These are phyloP conservation scores for Carnegiea gigantea DNA, from an alignment of 179 eudicot genomes.

Conservation along the genomic window DNA sequence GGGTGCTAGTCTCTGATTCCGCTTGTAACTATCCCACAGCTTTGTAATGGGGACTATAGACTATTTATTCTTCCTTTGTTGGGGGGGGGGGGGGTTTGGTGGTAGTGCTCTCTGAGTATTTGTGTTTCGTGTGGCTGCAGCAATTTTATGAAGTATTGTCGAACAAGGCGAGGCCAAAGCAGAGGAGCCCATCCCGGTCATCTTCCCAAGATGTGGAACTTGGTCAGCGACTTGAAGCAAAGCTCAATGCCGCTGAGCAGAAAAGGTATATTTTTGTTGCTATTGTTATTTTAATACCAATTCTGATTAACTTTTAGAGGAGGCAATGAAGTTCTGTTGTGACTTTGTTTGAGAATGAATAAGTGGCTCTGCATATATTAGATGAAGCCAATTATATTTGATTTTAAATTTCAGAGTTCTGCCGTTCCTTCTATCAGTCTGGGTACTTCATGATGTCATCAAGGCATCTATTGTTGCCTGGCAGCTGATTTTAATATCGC, in stretches of 20 bases:
- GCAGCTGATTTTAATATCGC: background rate
- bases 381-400: background rate
- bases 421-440: no score
- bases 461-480: background rate
- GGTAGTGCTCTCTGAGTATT: background rate
- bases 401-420: background rate
- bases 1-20: background rate
- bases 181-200: slow-evolving; percentile 63
- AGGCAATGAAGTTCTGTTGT: background rate
- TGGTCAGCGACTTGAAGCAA: slow-evolving; percentile 85
- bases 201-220: slow-evolving; percentile 66
- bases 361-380: background rate
- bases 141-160: slow-evolving; percentile 73
- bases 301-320: background rate
- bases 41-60: background rate
- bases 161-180: slow-evolving; percentile 80
- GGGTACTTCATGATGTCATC: background rate
- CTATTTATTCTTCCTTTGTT: background rate
- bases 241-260: slow-evolving; percentile 95
- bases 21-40: background rate
- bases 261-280: slow-evolving; percentile 51
- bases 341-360: background rate
- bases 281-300: background rate
- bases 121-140: slow-evolving; percentile 35
- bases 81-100: background rate